phyloP scores from a whole-genome alignment of 192 early-diverging fungal genomes.

The Rhizophagus clarus region DNA sequence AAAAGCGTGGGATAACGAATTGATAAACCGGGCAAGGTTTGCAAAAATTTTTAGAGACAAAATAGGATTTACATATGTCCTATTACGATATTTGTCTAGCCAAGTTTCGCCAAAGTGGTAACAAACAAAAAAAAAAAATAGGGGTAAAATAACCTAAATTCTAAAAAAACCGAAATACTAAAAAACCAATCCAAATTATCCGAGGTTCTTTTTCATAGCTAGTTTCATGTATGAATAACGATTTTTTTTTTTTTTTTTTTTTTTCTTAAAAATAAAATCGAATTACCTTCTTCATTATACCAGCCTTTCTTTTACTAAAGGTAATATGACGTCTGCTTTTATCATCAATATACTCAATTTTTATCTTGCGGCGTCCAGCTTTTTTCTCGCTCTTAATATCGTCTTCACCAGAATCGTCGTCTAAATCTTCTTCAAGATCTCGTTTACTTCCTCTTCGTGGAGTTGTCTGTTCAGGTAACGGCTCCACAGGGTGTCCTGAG shows the following conservation, averaged over 20 bases:
- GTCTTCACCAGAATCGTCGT: constrained; percentile 68
- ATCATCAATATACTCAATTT: constrained; percentile 95
- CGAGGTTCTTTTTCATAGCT: neutral
- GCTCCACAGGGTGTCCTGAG: neutral
- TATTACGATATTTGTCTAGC: neutral
- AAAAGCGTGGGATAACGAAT: neutral
- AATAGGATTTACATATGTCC: neutral
- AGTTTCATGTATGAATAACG: neutral
- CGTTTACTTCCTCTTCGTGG: constrained; percentile 32
- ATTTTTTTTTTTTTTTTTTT: too few relatives aligned
- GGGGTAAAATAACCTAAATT: neutral
- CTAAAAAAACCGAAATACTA: too few relatives aligned
- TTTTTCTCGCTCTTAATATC: constrained; percentile 54
- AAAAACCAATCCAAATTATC: neutral
- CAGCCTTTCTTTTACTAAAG: constrained; percentile 93
- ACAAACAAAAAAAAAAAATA: neutral
- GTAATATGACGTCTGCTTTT: constrained; percentile 93
- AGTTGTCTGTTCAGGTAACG: constrained; percentile 17
- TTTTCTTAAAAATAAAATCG: too few relatives aligned
- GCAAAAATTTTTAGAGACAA: neutral
- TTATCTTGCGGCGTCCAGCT: constrained; percentile 89
- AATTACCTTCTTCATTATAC: constrained; percentile 92
- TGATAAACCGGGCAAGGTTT: neutral
- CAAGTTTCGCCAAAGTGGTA: neutral
- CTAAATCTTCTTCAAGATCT: constrained; percentile 52